A percentile compares a stretch with the other conserved stretches of the same genome.
Conservation (phyloP, 1,139 yeast species). For the Debaryomyces fabryi region DNA sequence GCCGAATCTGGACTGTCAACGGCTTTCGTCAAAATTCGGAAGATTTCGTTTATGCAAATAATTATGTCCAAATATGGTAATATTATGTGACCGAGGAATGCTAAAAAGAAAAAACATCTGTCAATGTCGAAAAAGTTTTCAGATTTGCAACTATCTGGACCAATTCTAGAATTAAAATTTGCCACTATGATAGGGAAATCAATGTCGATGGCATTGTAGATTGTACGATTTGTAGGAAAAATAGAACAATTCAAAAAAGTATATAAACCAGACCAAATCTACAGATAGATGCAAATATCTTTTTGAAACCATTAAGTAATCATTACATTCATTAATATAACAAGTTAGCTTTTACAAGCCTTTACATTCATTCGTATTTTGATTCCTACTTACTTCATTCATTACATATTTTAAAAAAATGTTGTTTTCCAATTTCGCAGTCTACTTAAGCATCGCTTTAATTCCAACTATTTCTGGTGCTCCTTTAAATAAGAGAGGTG, state of each 20-base stretch:
- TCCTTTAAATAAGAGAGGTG: slow-evolving; percentile 32
- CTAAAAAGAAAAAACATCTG: neutral
- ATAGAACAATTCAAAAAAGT: neutral
- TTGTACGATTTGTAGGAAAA: neutral
- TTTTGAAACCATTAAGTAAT: slow-evolving; percentile 2
- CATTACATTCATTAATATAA: slow-evolving; percentile 7
- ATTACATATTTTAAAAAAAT: slow-evolving; percentile 16
- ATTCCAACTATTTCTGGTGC: slow-evolving; percentile 26
- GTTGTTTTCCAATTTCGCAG: slow-evolving; percentile 24
- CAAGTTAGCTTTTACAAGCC: slow-evolving; percentile 1
- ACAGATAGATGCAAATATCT: neutral
- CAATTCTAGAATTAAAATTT: slow-evolving; percentile 5
- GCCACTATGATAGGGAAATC: neutral
- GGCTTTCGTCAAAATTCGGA: neutral
- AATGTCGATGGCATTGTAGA: neutral
- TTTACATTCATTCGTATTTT: slow-evolving; percentile 23
- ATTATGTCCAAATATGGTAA: slow-evolving; percentile 1
- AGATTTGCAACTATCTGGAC: slow-evolving; percentile 3
- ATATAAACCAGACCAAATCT: neutral
- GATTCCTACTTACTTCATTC: slow-evolving; percentile 9
- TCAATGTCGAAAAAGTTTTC: slow-evolving; percentile 1
- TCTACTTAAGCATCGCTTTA: slow-evolving; percentile 21
- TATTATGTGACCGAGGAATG: neutral
- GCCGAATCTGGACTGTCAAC: neutral
- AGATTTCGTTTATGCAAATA: slow-evolving; percentile 5